Evolutionary conservation across 2,329 filamentous ascomycete species (phyloP).

Genomic region (Trichoderma semiorbis): DNA sequence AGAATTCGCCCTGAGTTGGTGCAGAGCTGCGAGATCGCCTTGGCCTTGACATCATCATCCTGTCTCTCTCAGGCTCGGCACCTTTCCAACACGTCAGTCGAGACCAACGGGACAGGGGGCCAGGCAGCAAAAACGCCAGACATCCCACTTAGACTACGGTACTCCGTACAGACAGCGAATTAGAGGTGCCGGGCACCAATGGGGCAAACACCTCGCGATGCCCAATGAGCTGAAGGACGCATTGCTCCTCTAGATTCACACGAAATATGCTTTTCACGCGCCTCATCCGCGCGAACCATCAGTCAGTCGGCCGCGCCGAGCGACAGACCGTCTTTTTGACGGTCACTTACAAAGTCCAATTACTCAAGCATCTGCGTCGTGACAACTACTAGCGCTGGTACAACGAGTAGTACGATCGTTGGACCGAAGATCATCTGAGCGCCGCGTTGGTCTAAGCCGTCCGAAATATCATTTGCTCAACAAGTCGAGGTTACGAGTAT

Average conservation of each 20-base stretch:
- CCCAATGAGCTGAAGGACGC: not conserved
- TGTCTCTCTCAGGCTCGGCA: not conserved
- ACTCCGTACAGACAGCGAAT: not conserved
- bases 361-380: not conserved
- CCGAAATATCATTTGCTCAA: not conserved
- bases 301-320: slow-evolving; percentile 6
- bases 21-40: slow-evolving; percentile 13
- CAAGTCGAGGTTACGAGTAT: not conserved
- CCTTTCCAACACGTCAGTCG: not conserved
- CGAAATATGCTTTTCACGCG: not conserved
- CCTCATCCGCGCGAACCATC: not conserved
- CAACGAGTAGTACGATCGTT: not conserved
- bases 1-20: not conserved
- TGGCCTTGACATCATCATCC: slow-evolving; percentile 15
- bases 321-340: slow-evolving; percentile 8
- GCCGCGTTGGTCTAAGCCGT: not conserved
- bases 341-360: not conserved
- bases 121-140: not conserved
- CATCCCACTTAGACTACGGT: not conserved
- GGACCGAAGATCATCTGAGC: not conserved
- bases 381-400: not conserved
- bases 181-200: not conserved
- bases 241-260: not conserved
- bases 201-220: slow-evolving; percentile 8
- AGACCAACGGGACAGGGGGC: not conserved